Conservation (phyloP, 805 yeast species). For the Torulaspora delbrueckii region DNA sequence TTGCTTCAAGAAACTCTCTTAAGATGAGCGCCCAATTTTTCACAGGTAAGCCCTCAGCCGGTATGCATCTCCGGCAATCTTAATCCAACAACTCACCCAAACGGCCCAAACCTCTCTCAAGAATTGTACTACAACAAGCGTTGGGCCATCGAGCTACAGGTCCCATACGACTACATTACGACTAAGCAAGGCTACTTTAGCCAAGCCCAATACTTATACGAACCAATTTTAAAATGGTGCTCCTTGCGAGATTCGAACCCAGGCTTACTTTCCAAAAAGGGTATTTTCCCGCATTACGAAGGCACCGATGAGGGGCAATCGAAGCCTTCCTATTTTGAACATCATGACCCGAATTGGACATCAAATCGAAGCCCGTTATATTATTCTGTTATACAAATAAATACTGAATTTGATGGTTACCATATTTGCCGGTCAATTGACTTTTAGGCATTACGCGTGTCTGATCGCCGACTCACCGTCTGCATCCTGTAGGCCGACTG, state of each 20-base stretch:
- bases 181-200: neutral
- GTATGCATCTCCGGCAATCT: neutral
- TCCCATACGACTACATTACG: neutral
- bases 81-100: neutral
- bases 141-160: neutral
- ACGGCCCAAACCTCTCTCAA: neutral
- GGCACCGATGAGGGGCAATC: neutral
- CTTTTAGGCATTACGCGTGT: too few relatives aligned
- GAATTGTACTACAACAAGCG: neutral
- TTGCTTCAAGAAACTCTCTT: neutral
- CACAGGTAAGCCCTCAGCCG: neutral
- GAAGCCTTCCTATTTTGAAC: neutral
- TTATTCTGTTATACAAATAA: too few relatives aligned
- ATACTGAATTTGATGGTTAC: too few relatives aligned
- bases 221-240: neutral
- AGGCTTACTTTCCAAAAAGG: neutral
- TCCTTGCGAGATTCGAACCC: conserved; percentile 3
- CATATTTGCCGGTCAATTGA: too few relatives aligned
- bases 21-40: neutral
- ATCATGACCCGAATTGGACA: neutral
- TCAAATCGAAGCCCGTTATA: too few relatives aligned
- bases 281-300: neutral
- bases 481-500: too few relatives aligned
- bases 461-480: too few relatives aligned
- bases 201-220: neutral